A percentile compares a stretch with the other conserved stretches of the same genome.
Evolutionary conservation across 148 eudicot species (phyloP).

Genomic region (Gaultheria prostrata): DNA sequence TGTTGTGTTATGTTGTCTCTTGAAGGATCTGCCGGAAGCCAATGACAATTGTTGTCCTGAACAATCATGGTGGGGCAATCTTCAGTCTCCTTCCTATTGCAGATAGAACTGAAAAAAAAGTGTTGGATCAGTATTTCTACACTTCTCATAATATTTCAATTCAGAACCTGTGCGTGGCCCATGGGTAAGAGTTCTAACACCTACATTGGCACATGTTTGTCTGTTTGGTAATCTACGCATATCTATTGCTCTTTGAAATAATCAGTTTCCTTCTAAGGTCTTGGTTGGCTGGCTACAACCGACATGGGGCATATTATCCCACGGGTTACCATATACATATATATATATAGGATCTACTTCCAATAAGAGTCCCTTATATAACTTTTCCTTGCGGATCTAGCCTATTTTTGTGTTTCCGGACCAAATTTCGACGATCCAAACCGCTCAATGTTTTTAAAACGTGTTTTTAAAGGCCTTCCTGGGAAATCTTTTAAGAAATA

Average conservation of each 20-base stretch:
- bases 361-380: too few relatives aligned
- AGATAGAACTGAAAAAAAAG: conserved; percentile 46
- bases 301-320: not conserved
- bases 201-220: not conserved
- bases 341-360: too few relatives aligned
- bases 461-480: too few relatives aligned
- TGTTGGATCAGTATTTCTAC: conserved; percentile 80
- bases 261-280: not conserved
- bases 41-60: conserved; percentile 70
- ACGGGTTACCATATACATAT: not conserved
- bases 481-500: too few relatives aligned
- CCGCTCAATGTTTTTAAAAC: too few relatives aligned
- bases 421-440: too few relatives aligned
- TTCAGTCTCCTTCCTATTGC: conserved; percentile 94
- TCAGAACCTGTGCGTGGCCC: conserved; percentile 70
- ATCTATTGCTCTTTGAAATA: not conserved
- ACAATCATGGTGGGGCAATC: conserved; percentile 97
- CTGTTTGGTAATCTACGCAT: not conserved
- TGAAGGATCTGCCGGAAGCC: conserved; percentile 75
- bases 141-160: conserved; percentile 66
- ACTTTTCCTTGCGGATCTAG: too few relatives aligned
- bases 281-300: not conserved
- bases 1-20: conserved; percentile 13
- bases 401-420: too few relatives aligned
- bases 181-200: conserved; percentile 53